Evolutionary conservation across 352 stramenopile species (phyloP).

Genomic region (Pythium aristosporum): DNA sequence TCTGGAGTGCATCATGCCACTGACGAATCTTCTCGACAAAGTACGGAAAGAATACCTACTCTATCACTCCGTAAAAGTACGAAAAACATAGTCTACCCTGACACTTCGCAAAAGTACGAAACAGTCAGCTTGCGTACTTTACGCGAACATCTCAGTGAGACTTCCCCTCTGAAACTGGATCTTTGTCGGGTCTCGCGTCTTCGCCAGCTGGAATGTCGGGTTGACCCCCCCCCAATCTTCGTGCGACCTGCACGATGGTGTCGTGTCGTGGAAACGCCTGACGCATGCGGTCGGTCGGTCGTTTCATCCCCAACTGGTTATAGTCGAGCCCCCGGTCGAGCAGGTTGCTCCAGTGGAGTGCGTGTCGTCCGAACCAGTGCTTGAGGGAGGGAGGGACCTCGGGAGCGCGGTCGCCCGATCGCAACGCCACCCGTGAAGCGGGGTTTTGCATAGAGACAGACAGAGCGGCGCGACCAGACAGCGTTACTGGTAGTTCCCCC

Average conservation of each 20-base stretch:
- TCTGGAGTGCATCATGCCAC: slow-evolving; percentile 2
- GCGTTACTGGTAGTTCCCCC: slow-evolving; percentile 8
- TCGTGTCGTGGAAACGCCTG: slow-evolving; percentile 21
- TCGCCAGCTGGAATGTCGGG: slow-evolving; percentile 21
- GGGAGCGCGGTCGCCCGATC: slow-evolving; percentile 20
- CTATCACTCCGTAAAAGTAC: slow-evolving; percentile 12
- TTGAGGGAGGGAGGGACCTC: slow-evolving; percentile 13
- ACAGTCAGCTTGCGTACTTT: slow-evolving; percentile 13
- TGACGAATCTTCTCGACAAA: slow-evolving; percentile 11
- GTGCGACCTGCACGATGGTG: slow-evolving; percentile 10
- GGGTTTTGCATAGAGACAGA: slow-evolving; percentile 21
- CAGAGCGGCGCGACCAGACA: slow-evolving; percentile 14
- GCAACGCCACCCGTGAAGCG: slow-evolving; percentile 10
- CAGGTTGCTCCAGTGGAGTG: slow-evolving; percentile 15
- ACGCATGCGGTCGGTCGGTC: slow-evolving; percentile 23
- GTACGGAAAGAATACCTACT: slow-evolving; percentile 1
- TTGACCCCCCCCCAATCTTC: slow-evolving; percentile 19
- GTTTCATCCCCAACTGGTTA: not conserved
- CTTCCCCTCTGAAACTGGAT: slow-evolving; percentile 20
- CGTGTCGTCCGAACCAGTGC: slow-evolving; percentile 14
- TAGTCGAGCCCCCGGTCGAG: not conserved
- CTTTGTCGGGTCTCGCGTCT: slow-evolving; percentile 18
- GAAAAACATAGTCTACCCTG: slow-evolving; percentile 1
- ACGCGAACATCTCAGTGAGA: not conserved
- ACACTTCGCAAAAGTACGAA: slow-evolving; percentile 13